phyloP scores from a whole-genome alignment of 345 rosid species.

The Eutrema yunnanense region DNA sequence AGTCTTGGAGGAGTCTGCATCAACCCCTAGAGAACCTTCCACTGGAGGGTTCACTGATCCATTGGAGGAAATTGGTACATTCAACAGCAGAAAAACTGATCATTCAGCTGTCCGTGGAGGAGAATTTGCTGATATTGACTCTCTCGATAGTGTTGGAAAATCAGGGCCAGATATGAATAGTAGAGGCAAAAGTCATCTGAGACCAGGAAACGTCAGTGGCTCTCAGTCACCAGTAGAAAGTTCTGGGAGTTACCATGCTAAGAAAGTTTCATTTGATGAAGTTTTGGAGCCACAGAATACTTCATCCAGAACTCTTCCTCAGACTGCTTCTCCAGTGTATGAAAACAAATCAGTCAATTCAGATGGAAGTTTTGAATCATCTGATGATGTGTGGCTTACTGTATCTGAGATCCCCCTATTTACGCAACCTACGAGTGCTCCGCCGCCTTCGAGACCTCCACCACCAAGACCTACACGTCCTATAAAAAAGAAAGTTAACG shows the following conservation, averaged over 20 bases:
- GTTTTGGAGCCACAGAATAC: conserved; percentile 45
- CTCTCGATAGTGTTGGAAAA: conserved; percentile 59
- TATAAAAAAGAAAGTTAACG: conserved; percentile 46
- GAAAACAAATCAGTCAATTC: conserved; percentile 35
- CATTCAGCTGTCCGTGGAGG: conserved; percentile 38
- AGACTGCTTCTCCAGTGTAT: conserved; percentile 41
- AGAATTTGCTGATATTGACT: conserved; percentile 56
- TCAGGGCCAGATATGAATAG: conserved; percentile 43
- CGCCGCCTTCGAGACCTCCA: conserved; percentile 98
- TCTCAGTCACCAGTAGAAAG: conserved; percentile 38
- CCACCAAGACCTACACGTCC: conserved; percentile 84
- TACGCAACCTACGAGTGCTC: conserved; percentile 75
- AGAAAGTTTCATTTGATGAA: conserved; percentile 37
- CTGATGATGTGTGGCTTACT: conserved; percentile 83
- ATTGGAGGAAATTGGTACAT: conserved; percentile 42
- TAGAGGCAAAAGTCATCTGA: conserved; percentile 47
- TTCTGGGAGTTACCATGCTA: conserved; percentile 33
- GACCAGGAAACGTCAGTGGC: conserved; percentile 36
- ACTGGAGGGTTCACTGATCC: conserved; percentile 40
- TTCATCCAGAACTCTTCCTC: conserved; percentile 22
- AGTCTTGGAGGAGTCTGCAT: conserved; percentile 43
- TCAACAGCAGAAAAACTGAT: conserved; percentile 36
- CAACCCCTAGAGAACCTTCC: conserved; percentile 36
- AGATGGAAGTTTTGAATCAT: conserved; percentile 48
- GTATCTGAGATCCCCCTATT: conserved; percentile 91